Conservation (phyloP, 2,329 filamentous ascomycete species). For the Scopulariopsis brevicaulis region DNA sequence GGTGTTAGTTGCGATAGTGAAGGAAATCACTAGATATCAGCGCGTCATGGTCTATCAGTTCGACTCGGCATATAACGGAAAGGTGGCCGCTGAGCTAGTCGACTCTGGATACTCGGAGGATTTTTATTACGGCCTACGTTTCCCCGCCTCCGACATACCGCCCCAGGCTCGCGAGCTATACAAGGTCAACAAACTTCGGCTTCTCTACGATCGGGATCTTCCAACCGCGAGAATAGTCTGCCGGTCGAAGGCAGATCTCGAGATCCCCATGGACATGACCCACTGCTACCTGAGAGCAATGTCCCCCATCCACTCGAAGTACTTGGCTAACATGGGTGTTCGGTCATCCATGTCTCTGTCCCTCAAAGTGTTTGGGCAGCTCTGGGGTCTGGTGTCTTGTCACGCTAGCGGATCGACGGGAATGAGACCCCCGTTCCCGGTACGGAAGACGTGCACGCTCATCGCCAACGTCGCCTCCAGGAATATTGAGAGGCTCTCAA, state of each 20-base stretch:
- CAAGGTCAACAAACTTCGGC: conserved; percentile 77
- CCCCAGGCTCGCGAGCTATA: conserved; percentile 82
- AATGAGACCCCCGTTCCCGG: conserved; percentile 87
- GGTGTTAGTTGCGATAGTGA: conserved; percentile 73
- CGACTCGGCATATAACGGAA: conserved; percentile 69
- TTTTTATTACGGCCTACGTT: conserved; percentile 77
- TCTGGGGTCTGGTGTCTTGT: conserved; percentile 84
- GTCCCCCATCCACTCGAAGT: conserved; percentile 84
- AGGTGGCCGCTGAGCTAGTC: conserved; percentile 78
- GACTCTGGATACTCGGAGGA: conserved; percentile 71
- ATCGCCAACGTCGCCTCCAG: conserved; percentile 77
- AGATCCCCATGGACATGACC: conserved; percentile 69
- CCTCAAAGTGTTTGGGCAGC: conserved; percentile 71
- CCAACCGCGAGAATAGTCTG: conserved; percentile 75
- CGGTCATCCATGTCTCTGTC: conserved; percentile 94
- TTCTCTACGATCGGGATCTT: conserved; percentile 77
- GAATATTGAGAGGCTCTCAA: conserved; percentile 80
- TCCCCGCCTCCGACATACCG: conserved; percentile 78
- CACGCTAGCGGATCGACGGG: conserved; percentile 68
- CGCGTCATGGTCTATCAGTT: conserved; percentile 93
- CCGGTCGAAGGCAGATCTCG: conserved; percentile 60
- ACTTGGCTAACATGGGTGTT: conserved; percentile 78
- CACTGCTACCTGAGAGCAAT: conserved; percentile 79
- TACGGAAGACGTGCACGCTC: conserved; percentile 82
- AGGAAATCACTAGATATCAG: conserved; percentile 83